phyloP scores from a whole-genome alignment of 176 grass and related monocot species.

The Phyllostachys edulis region DNA sequence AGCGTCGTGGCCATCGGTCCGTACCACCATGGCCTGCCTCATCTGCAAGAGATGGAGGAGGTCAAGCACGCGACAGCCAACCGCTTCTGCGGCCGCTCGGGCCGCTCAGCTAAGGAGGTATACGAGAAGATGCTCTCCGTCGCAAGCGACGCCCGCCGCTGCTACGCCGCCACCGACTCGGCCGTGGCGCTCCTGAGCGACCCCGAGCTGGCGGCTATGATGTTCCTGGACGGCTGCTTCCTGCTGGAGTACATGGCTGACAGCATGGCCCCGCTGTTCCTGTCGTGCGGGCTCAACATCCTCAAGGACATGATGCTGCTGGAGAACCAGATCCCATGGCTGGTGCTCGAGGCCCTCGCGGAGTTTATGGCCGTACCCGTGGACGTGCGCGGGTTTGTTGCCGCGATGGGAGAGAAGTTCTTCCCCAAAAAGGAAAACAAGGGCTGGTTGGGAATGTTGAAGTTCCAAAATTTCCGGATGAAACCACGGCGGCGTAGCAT shows the following conservation, averaged over 20 bases:
- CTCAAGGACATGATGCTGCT: constrained; percentile 13
- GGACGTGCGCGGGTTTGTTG: background rate
- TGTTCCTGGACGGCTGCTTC: constrained; percentile 39
- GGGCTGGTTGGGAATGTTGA: too few species aligned
- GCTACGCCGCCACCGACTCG: background rate
- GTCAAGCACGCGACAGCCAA: background rate
- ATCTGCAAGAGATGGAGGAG: background rate
- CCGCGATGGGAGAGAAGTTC: background rate
- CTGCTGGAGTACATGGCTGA: background rate
- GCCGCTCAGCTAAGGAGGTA: accelerated
- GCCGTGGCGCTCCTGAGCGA: accelerated
- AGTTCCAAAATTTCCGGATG: too few species aligned
- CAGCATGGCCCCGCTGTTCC: background rate
- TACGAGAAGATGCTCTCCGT: background rate
- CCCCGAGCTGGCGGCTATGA: background rate
- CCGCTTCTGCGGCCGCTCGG: accelerated
- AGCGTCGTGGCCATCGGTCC: constrained; percentile 14
- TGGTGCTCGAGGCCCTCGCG: background rate
- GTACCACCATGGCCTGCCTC: background rate
- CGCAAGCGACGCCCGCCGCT: background rate
- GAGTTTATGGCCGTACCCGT: too few species aligned
- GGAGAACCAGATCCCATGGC: constrained; percentile 30
- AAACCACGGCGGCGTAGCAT: too few species aligned
- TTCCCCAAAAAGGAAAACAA: background rate
- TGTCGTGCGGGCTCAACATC: background rate